phyloP scores from a whole-genome alignment of 73 alveolate species.

The Paramecium sonneborni region DNA sequence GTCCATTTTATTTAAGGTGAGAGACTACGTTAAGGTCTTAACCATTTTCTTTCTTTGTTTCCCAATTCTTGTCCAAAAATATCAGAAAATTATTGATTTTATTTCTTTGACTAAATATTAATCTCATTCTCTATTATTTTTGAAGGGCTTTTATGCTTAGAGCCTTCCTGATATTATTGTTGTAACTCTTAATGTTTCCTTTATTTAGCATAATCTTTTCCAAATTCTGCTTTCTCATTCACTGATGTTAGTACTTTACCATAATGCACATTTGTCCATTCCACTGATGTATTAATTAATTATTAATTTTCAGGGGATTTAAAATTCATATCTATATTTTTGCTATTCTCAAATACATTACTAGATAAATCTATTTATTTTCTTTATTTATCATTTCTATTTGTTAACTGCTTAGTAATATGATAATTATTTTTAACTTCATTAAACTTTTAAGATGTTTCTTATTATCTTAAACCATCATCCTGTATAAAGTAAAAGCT shows the following conservation, averaged over 20 bases:
- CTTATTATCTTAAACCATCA: not conserved
- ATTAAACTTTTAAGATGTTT: not conserved
- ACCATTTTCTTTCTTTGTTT: not conserved
- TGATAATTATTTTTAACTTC: not conserved
- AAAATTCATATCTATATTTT: not conserved
- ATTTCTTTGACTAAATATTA: not conserved
- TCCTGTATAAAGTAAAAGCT: not conserved
- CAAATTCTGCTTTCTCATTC: slow-evolving; percentile 37
- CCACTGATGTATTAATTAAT: not conserved
- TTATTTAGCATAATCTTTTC: not conserved
- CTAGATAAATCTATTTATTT: not conserved
- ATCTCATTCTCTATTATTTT: slow-evolving; percentile 20
- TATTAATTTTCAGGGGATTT: not conserved
- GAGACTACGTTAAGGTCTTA: slow-evolving; percentile 35
- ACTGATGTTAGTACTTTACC: not conserved
- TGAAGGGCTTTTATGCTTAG: not conserved
- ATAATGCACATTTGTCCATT: slow-evolving; percentile 43
- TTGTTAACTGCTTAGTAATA: no score
- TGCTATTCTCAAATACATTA: not conserved
- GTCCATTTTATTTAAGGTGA: slow-evolving; percentile 42
- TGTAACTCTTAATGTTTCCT: not conserved
- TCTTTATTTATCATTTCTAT: not conserved
- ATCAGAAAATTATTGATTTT: slow-evolving; percentile 29
- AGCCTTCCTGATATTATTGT: not conserved
- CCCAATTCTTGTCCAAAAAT: slow-evolving; percentile 27